Evolutionary conservation across 495 filamentous ascomycete species (phyloP).

Genomic region (Xylaria curta): DNA sequence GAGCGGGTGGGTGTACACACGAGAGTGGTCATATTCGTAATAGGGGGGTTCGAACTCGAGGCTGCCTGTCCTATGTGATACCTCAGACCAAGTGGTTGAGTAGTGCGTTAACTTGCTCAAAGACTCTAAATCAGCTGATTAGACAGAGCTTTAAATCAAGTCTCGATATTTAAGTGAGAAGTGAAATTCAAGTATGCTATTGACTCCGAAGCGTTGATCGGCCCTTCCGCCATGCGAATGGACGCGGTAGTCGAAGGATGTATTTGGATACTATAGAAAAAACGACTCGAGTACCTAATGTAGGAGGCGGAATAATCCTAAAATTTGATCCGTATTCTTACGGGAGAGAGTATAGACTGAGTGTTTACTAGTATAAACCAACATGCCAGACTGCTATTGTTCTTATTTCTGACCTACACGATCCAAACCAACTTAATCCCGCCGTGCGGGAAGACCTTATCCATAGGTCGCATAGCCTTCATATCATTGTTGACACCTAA

Average conservation of each 20-base stretch:
- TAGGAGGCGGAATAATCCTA: neutral
- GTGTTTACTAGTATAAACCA: neutral
- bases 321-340: neutral
- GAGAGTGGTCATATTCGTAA: neutral
- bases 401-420: neutral
- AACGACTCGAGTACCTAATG: no score
- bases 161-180: no score
- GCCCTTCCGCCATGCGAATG: neutral
- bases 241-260: neutral
- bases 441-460: neutral
- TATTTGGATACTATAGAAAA: neutral
- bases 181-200: no score
- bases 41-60: neutral
- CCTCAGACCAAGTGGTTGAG: neutral
- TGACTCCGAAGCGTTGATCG: no score
- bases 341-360: neutral
- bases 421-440: neutral
- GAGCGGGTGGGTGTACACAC: neutral
- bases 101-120: neutral
- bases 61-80: neutral
- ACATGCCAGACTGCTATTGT: neutral
- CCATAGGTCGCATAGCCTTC: neutral
- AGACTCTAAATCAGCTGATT: neutral
- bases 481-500: slow-evolving; percentile 13
- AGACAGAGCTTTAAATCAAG: neutral